Evolutionary conservation across 257 asterid species (phyloP), one percentile per base, ranked within the genome.

Genomic region (Anisodus acutangulus): DNA sequence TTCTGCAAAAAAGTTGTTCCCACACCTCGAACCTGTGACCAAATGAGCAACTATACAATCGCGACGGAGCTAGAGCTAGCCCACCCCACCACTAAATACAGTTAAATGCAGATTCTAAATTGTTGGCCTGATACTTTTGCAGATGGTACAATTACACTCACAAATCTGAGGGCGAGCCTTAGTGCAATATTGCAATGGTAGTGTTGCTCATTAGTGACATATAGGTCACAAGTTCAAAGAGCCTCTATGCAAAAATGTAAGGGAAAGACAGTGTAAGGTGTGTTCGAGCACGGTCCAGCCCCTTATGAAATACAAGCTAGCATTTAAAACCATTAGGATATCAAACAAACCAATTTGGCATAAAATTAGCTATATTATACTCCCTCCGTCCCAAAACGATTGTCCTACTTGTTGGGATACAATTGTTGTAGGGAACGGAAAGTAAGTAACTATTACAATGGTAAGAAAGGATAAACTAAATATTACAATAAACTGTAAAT

Each of bases 311-410:
- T 51, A 49, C 62, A 76, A 76, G 62, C 45, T n/a, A 71, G 55
- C 39, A 71, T 43, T 72, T 72, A 10, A 19, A 72, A 45, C 80
- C 37, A 72, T 72, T 72, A 72, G 59, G 37, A 72, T 72, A 72
- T 45, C 39, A 72, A 72, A 51, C n/a, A 72, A 68, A 45, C 19
- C 43, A 74, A 74, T 74, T 17, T 8, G 78, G 15, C 78, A 69
- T 69, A 69, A 69, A 39, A 41, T 9, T 49, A 47, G 39, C 41
- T 49, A 11, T 22, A 22, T 22, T 22, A 22, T 22, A 22, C 26
- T 22, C 26, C 26, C 26, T 22, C 26, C 26, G 26, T 22, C 26
- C 26, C 26, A 22, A 22, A 22, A 22, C 26, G 26, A 22, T 22
- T 22, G 26, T 22, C 26, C 26, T 22, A 22, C 26, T 22, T 22